A percentile compares a stretch with the other conserved stretches of the same genome.
Evolutionary conservation across 2,329 filamentous ascomycete genomes (phyloP).

Genomic region (Ophidiomyces ophidiicola): DNA sequence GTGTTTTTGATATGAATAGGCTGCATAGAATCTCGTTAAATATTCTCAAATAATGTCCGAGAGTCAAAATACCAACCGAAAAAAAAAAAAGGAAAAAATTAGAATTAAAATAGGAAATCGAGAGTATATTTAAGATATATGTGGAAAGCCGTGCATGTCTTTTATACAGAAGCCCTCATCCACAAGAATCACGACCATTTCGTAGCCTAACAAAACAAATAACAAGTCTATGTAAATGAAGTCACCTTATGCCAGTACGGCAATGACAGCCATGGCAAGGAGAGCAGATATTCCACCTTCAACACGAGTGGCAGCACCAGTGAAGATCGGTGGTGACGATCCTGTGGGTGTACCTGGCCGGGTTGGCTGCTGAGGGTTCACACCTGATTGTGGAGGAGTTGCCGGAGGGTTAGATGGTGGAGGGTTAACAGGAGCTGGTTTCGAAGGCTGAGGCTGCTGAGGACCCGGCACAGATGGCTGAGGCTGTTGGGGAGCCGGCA

Average conservation of each 20-base stretch:
- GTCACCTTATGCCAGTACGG: constrained; percentile 12
- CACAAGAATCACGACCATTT: neutral
- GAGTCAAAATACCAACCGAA: too few relatives aligned
- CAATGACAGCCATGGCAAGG: constrained; percentile 11
- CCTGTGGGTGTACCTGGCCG: constrained; percentile 6
- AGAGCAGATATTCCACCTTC: constrained; percentile 10
- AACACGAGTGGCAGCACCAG: constrained; percentile 12
- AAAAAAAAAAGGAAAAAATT: too few relatives aligned
- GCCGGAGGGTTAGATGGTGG: constrained; percentile 5
- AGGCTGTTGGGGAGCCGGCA: neutral
- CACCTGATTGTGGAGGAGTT: constrained; percentile 3
- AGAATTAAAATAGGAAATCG: too few relatives aligned
- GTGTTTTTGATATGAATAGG: too few relatives aligned
- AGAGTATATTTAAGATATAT: too few relatives aligned
- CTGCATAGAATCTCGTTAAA: too few relatives aligned
- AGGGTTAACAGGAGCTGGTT: neutral
- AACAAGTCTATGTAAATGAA: neutral
- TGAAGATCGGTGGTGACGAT: constrained; percentile 10
- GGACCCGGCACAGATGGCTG: constrained; percentile 1
- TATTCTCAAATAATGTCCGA: too few relatives aligned
- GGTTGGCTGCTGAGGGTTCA: constrained; percentile 2
- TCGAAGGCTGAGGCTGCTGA: neutral
- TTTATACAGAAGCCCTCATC: too few relatives aligned
- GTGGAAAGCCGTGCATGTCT: too few relatives aligned
- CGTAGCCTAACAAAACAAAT: neutral